Evolutionary conservation across 164 flowering plant species (phyloP), one percentile per base, ranked within the genome.

Genomic region (Dillenia turbinata): DNA sequence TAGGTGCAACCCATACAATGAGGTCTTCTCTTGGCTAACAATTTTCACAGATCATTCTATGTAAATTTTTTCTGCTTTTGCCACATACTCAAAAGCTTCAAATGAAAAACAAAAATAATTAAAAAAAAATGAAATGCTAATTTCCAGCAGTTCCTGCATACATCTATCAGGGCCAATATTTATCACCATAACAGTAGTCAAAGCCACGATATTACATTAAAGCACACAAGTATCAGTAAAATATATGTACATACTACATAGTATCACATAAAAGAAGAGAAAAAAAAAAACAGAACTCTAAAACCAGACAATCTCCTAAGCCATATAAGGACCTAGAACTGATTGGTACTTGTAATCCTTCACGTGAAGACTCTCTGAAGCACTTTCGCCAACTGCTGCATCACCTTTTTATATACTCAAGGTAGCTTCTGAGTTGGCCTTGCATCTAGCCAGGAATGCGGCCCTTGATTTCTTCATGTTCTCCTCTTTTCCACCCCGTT

Each of bases 391-490:
- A 46, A 53, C 14, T 3, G 66, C 56, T n/a, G 73, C 77, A 56
- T 73, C 77, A 12, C 82, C 83, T 68, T 71, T 64, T 71, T 82
- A 82, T 46, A 65, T 73, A 44, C 86, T 83, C 54, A 82, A 69
- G 9, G 83, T 82, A 9, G 86, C 86, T 58, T 79, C 77, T 0
- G 82, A 82, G 69, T 82, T 82, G 2, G 83, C 81, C 73, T 77
- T 79, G 78, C 75, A 73, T 72, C 83, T 64, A 0, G 77, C 56
- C 15, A 73, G 75, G 69, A 81, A 78, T 8, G 78, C 79, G 3
- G 73, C 75, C 58, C 59, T 76, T 9, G 85, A 82, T 69, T 74
- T 76, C 58, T 56, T 33, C 13, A 76, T 50, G 19, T 81, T 81
- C 63, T 81, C 85, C 22, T 73, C 74, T 67, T 81, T 81, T 33